A percentile compares a stretch with the other conserved stretches of the same genome.
phyloP scores from a whole-genome alignment of 257 asterid genomes.

The Pogostemon cablin region DNA sequence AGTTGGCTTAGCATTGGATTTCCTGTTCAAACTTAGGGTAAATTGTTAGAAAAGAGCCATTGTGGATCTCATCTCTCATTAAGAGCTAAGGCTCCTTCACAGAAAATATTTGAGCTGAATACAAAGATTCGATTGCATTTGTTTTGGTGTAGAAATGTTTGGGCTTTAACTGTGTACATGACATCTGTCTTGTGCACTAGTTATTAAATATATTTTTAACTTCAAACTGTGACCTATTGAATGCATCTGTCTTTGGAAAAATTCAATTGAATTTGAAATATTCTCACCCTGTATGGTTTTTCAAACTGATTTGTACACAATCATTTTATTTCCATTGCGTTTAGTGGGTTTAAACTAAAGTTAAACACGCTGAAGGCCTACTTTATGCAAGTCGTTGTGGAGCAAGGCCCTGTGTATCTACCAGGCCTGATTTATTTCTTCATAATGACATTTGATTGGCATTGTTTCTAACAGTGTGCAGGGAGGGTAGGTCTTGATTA shows the following conservation, averaged over 20 bases:
- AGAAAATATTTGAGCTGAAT: too few species aligned
- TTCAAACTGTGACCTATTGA: not conserved
- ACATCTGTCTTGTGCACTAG: slow-evolving; percentile 1
- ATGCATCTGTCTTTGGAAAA: not conserved
- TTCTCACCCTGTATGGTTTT: not conserved
- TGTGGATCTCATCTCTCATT: not conserved
- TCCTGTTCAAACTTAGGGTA: not conserved
- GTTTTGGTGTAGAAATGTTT: not conserved
- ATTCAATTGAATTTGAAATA: not conserved
- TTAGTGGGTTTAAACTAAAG: not conserved
- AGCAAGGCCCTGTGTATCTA: not conserved
- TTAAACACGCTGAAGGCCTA: not conserved
- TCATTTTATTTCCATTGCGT: not conserved
- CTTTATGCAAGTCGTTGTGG: not conserved
- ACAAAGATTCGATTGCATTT: too few species aligned
- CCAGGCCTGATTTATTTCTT: not conserved
- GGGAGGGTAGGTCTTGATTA: slow-evolving; percentile 4
- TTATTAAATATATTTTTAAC: not conserved
- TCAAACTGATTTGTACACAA: not conserved
- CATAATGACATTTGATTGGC: slow-evolving; percentile 19
- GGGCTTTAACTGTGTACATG: not conserved
- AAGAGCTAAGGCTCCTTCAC: not conserved
- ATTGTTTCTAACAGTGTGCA: slow-evolving; percentile 12
- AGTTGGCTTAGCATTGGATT: slow-evolving; percentile 12
- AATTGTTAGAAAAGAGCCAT: not conserved